A percentile compares a stretch with the other conserved stretches of the same genome.
Evolutionary conservation across 2,329 filamentous ascomycete genomes (phyloP).

Genomic region (Whalleya microplaca): DNA sequence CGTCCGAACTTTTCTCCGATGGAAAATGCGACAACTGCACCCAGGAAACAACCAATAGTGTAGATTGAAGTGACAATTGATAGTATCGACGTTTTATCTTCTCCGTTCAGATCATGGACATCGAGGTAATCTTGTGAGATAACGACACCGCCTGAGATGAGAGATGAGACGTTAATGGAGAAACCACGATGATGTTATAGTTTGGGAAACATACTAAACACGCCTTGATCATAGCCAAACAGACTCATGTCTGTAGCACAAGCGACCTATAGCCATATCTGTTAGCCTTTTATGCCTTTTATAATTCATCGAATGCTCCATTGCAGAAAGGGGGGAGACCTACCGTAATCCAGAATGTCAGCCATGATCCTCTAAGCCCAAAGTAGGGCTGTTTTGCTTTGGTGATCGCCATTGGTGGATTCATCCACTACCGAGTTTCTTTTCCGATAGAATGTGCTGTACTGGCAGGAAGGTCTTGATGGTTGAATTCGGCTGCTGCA

Average conservation of each 20-base stretch:
- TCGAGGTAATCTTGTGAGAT: conserved; percentile 57
- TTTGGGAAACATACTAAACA: conserved; percentile 45
- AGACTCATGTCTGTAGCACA: conserved; percentile 36
- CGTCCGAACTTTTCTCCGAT: conserved; percentile 50
- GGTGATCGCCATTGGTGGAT: conserved; percentile 24
- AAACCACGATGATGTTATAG: not conserved
- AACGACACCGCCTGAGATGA: conserved; percentile 47
- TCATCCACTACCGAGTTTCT: not conserved
- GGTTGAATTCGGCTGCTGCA: not conserved
- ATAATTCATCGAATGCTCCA: not conserved
- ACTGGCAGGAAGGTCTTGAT: not conserved
- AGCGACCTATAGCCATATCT: conserved; percentile 22
- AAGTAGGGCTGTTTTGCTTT: conserved; percentile 32
- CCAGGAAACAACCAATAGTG: conserved; percentile 48
- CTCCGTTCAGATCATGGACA: conserved; percentile 47
- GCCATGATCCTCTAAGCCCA: conserved; percentile 33
- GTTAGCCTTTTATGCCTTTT: conserved; percentile 1
- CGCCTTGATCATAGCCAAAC: conserved; percentile 52
- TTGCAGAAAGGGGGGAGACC: not conserved
- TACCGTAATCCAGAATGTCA: conserved; percentile 37
- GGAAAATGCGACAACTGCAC: conserved; percentile 43
- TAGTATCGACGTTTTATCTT: conserved; percentile 35
- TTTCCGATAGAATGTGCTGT: not conserved
- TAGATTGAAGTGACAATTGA: conserved; percentile 54
- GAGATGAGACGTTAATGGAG: not conserved